phyloP scores from a whole-genome alignment of 345 rosid genomes.

The Eucalyptus regnans region DNA sequence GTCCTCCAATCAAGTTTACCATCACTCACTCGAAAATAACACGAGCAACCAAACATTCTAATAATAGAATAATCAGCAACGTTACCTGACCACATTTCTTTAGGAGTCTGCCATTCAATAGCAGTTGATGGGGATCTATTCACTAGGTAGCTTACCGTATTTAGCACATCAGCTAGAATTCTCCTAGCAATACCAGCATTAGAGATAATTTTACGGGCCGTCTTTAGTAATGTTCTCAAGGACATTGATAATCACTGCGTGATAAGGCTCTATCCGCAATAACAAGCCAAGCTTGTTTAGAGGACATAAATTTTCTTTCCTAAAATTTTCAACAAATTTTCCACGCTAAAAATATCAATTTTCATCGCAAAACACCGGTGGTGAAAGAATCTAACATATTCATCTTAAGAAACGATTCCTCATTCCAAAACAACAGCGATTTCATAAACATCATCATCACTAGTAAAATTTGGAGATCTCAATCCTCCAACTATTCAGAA shows the following conservation, averaged over 20 bases:
- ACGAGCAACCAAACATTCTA: too few species aligned
- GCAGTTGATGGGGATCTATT: too few species aligned
- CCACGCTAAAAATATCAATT: background rate
- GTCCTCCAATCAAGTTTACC: too few species aligned
- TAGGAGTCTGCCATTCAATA: too few species aligned
- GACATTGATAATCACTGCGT: background rate
- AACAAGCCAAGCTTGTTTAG: background rate
- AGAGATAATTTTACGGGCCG: too few species aligned
- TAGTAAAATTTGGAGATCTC: background rate
- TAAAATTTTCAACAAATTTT: background rate
- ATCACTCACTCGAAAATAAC: too few species aligned
- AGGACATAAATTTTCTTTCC: background rate
- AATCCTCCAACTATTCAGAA: background rate
- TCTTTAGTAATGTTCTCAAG: too few species aligned
- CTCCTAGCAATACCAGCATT: too few species aligned
- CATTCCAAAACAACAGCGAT: background rate
- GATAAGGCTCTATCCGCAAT: background rate
- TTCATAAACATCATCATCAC: background rate
- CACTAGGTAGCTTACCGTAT: too few species aligned
- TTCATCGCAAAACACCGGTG: background rate
- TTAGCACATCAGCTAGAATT: too few species aligned
- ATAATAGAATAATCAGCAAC: too few species aligned
- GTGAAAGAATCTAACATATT: background rate
- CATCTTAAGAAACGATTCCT: background rate
- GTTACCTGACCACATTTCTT: too few species aligned